A percentile compares a stretch with the other conserved stretches of the same genome.
These are phyloP conservation scores for Leishmania martiniquensis DNA, from an alignment of 208 protist genomes.

Conservation along the genomic window DNA sequence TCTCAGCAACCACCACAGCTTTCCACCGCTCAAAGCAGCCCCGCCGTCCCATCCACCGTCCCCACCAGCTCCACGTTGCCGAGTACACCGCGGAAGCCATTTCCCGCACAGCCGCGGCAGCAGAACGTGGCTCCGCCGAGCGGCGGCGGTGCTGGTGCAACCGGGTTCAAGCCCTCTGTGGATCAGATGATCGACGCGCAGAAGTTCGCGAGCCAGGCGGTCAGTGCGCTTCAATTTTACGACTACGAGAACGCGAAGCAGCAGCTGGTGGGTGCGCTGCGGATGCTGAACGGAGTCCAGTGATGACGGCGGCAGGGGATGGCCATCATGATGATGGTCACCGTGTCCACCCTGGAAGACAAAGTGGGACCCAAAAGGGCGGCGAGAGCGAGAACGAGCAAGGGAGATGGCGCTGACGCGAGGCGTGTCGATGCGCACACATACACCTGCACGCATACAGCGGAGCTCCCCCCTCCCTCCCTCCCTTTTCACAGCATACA, in stretches of 20 bases:
- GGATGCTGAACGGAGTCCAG: slow-evolving; percentile 39
- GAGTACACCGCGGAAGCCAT: not conserved
- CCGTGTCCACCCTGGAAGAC: too few relatives aligned
- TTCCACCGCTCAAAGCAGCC: slow-evolving; percentile 10
- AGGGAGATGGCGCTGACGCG: not conserved
- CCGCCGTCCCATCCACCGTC: too few relatives aligned
- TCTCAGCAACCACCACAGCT: not conserved
- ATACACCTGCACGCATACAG: slow-evolving; percentile 1
- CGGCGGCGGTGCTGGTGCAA: not conserved
- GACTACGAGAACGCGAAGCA: slow-evolving; percentile 59
- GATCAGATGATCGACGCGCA: slow-evolving; percentile 85
- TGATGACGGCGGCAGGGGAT: slow-evolving; percentile 1
- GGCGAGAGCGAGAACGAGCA: not conserved
- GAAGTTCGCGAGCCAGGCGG: slow-evolving; percentile 68
- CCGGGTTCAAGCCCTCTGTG: slow-evolving; percentile 38
- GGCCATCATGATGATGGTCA: not conserved
- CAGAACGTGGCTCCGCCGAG: slow-evolving; percentile 6
- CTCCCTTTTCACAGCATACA: too few relatives aligned
- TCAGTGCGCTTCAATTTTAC: slow-evolving; percentile 84
- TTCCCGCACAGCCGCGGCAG: slow-evolving; percentile 2
- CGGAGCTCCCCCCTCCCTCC: too few relatives aligned
- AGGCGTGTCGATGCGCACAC: not conserved
- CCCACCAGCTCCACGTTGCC: not conserved
- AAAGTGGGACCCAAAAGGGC: not conserved
- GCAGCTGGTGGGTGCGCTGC: slow-evolving; percentile 56